Conservation (phyloP, 441 rosid species). For the Omphalea diandra region DNA sequence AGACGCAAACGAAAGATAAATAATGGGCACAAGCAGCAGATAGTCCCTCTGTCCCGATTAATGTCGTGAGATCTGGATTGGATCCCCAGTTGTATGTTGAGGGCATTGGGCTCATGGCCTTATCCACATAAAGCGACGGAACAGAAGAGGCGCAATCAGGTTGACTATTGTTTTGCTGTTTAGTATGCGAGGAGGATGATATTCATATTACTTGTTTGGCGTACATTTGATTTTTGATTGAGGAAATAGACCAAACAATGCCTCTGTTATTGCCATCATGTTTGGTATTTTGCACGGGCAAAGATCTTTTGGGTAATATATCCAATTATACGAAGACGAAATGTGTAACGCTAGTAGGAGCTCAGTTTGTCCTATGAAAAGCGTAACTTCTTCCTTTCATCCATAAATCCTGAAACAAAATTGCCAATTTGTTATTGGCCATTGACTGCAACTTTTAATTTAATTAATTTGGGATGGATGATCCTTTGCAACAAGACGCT, state of each 20-base stretch:
- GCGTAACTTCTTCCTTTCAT: neutral
- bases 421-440: neutral
- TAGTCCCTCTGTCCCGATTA: no score
- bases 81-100: no score
- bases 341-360: no score
- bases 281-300: neutral
- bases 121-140: slow-evolving; percentile 12
- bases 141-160: slow-evolving; percentile 1
- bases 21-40: no score
- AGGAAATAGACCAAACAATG: slow-evolving; percentile 2
- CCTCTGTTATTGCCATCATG: neutral
- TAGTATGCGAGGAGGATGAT: slow-evolving; percentile 1
- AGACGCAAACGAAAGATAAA: neutral
- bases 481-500: no score
- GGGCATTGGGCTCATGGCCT: neutral
- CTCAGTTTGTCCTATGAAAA: slow-evolving; percentile 15
- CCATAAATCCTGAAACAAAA: neutral
- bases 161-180: slow-evolving; percentile 32
- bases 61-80: no score
- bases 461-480: neutral
- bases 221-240: no score
- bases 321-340: no score
- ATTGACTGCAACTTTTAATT: neutral
- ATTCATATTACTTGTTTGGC: no score
- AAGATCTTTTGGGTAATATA: no score